Evolutionary conservation across 2,329 filamentous ascomycete species (phyloP).

Genomic region (Paecilomyces sp.): DNA sequence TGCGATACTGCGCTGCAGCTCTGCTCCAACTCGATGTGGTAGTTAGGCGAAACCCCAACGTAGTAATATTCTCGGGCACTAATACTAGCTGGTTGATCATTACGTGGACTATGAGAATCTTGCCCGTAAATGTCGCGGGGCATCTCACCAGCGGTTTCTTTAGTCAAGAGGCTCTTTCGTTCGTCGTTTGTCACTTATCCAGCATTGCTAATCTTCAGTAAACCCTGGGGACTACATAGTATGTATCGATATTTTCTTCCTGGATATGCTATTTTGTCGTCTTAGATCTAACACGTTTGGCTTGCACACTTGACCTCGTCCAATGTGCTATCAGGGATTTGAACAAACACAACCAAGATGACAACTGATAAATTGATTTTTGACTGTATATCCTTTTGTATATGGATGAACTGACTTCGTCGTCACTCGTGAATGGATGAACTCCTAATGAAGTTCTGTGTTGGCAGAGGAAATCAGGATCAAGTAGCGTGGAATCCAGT

Average conservation of each 20-base stretch:
- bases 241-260: background rate
- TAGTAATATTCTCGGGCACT: background rate
- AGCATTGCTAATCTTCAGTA: background rate
- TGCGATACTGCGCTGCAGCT: background rate
- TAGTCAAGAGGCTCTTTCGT: background rate
- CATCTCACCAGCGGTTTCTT: background rate
- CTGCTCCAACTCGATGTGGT: background rate
- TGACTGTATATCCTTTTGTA: background rate
- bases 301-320: background rate
- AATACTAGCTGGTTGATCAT: background rate
- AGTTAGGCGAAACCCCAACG: background rate
- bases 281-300: background rate
- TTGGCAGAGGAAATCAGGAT: background rate
- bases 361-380: too few species aligned
- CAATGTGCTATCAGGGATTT: background rate
- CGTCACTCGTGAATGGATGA: background rate
- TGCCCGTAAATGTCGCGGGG: background rate
- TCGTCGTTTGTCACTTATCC: background rate
- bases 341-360: too few species aligned
- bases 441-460: background rate
- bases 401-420: background rate
- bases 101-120: background rate
- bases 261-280: too few species aligned
- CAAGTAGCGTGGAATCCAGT: background rate
- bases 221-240: background rate